A percentile compares a stretch with the other conserved stretches of the same genome.
Conservation (phyloP, 768 basidiomycete genomes). For the Amanita jacksonii region DNA sequence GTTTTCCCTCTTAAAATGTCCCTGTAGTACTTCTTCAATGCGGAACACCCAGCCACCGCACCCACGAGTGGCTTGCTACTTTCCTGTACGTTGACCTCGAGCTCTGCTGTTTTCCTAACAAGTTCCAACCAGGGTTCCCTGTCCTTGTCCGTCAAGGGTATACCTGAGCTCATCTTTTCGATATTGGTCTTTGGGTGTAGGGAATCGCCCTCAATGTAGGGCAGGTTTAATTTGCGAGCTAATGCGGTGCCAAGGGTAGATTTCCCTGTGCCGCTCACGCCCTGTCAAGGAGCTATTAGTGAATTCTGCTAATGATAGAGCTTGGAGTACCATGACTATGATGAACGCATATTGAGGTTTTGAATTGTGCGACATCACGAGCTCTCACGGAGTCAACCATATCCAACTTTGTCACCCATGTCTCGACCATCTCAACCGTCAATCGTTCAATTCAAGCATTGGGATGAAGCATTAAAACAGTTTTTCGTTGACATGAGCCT, state of each 20-base stretch:
- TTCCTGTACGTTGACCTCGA: constrained; percentile 5
- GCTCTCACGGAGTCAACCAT: too few relatives aligned
- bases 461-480: constrained; percentile 47
- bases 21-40: constrained; percentile 75
- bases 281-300: constrained; percentile 27
- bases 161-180: constrained; percentile 76
- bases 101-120: constrained; percentile 53
- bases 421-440: constrained; percentile 27
- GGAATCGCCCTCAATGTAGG: constrained; percentile 86
- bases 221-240: constrained; percentile 48
- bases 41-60: constrained; percentile 81
- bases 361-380: not conserved
- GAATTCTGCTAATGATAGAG: not conserved
- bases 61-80: constrained; percentile 24
- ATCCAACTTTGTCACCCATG: too few relatives aligned
- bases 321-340: constrained; percentile 39
- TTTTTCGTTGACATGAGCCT: constrained; percentile 51
- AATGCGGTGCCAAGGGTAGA: constrained; percentile 59
- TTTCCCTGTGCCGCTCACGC: constrained; percentile 68
- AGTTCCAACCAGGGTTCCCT: constrained; percentile 78
- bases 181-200: constrained; percentile 77
- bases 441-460: constrained; percentile 37
- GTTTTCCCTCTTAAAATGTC: constrained; percentile 62
- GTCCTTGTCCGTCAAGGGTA: constrained; percentile 72
- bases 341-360: constrained; percentile 22